Base-by-base conservation (phyloP, 306 rosid species). In the Biancaea sappan region DNA sequence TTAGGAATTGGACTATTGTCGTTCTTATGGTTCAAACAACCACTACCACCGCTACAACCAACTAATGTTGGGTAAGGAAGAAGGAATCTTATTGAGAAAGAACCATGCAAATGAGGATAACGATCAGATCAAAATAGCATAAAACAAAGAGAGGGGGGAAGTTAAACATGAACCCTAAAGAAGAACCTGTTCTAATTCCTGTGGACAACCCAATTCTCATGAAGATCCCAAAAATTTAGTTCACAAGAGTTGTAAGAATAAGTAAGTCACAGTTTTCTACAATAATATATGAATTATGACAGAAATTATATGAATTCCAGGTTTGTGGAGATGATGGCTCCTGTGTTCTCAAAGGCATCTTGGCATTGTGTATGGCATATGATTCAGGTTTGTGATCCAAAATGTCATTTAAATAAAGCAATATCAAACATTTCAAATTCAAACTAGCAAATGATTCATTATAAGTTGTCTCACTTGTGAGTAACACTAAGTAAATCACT, bases 301-400 rank as follows among this genome's bases (percentile, higher is more conserved):
- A 25, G 10, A 41, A 29, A 40, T 22, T 29, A 40, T 18, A 16
- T 11, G 47, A 12, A 60, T 78, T 34, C 28, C 63, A 85, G 89
- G 58, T 82, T 77, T 77, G 86, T 79, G 38, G 89, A 85, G 74
- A 82, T 85, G 86, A 85, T 85, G 89, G 89, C 84, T 72, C 84
- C 89, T 22, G 89, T 82, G 66, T 79, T 79, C 71, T 76, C 89
- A 44, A 73, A 35, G 18, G 74, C 80, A 44, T 85, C 89, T 32
- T 85, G 89, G 86, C 79, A 70, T 26, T 85, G 86, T 66, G 78
- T 74, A 1, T 79, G 89, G 86, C 80, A 85, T 69, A 76, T 82
- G 73, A 85, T 85, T 73, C 84, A 85, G 86, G 88, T 85, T 35
- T 13, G 73, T 41, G 51, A 37, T 21, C 40, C 4, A 0, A 25